phyloP scores from a whole-genome alignment of 345 rosid species.

The Streptanthus diversifolius region DNA sequence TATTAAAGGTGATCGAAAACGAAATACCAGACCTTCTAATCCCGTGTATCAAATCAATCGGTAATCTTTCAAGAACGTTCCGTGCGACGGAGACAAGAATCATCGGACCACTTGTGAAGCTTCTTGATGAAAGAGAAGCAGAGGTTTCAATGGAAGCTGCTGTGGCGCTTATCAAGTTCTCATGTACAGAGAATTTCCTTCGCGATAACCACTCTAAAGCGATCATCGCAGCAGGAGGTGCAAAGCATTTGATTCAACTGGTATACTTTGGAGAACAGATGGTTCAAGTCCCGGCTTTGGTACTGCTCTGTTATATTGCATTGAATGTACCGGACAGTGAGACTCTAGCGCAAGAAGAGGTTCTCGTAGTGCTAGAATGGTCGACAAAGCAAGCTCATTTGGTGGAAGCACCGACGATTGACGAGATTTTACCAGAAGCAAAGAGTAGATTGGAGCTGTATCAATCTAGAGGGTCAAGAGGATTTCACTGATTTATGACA shows the following conservation, averaged over 20 bases:
- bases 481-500: slow-evolving; percentile 38
- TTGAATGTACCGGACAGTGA: slow-evolving; percentile 58
- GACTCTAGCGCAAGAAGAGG: slow-evolving; percentile 64
- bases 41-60: slow-evolving; percentile 58
- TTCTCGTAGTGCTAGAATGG: slow-evolving; percentile 70
- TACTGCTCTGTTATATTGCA: slow-evolving; percentile 49
- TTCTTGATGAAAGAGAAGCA: slow-evolving; percentile 61
- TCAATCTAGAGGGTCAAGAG: slow-evolving; percentile 70
- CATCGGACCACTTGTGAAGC: slow-evolving; percentile 59
- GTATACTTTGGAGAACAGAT: slow-evolving; percentile 63
- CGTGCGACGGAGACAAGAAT: slow-evolving; percentile 65
- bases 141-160: slow-evolving; percentile 57
- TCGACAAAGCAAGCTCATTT: slow-evolving; percentile 64
- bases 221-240: slow-evolving; percentile 54
- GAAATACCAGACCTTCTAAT: slow-evolving; percentile 50
- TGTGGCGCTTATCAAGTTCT: slow-evolving; percentile 58
- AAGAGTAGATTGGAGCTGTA: slow-evolving; percentile 64
- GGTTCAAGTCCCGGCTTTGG: slow-evolving; percentile 57
- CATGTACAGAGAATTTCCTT: slow-evolving; percentile 55
- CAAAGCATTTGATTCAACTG: slow-evolving; percentile 56
- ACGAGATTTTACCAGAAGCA: slow-evolving; percentile 57
- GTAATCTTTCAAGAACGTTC: slow-evolving; percentile 76
- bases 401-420: slow-evolving; percentile 40
- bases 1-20: slow-evolving; percentile 47
- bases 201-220: slow-evolving; percentile 54